Evolutionary conservation across 305 asterid genomes (phyloP).

Genomic region (Ajuga reptans): DNA sequence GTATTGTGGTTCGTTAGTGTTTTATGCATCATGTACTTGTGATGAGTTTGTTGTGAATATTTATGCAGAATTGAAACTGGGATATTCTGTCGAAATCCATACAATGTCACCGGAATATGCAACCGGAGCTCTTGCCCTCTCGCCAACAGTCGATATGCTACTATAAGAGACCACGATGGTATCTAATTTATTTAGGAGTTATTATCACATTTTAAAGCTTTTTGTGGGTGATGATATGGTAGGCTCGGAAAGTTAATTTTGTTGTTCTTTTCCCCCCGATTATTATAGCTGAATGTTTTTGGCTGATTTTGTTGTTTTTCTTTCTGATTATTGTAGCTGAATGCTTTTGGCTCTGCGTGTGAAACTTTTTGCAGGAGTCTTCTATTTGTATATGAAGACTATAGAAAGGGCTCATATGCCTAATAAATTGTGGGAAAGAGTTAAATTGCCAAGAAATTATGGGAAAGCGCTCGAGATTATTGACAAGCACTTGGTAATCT

Average conservation of each 20-base stretch:
- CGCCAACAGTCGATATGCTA: constrained; percentile 92
- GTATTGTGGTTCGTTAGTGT: not conserved
- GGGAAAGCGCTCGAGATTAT: constrained; percentile 76
- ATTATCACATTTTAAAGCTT: too few relatives aligned
- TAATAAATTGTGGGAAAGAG: constrained; percentile 87
- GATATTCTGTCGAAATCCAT: constrained; percentile 77
- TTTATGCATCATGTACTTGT: not conserved
- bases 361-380: constrained; percentile 51
- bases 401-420: constrained; percentile 99
- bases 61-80: constrained; percentile 62
- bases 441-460: constrained; percentile 80
- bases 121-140: constrained; percentile 97
- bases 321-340: not conserved
- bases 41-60: not conserved
- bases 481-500: constrained; percentile 77
- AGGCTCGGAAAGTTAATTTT: not conserved
- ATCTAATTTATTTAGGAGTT: not conserved
- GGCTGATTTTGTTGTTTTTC: not conserved
- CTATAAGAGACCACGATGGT: constrained; percentile 90
- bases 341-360: not conserved
- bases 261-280: not conserved
- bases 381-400: constrained; percentile 89
- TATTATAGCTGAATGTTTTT: not conserved
- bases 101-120: constrained; percentile 81
- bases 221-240: not conserved